Conservation (phyloP, 495 filamentous ascomycete genomes). For the Emericellopsis terricola region DNA sequence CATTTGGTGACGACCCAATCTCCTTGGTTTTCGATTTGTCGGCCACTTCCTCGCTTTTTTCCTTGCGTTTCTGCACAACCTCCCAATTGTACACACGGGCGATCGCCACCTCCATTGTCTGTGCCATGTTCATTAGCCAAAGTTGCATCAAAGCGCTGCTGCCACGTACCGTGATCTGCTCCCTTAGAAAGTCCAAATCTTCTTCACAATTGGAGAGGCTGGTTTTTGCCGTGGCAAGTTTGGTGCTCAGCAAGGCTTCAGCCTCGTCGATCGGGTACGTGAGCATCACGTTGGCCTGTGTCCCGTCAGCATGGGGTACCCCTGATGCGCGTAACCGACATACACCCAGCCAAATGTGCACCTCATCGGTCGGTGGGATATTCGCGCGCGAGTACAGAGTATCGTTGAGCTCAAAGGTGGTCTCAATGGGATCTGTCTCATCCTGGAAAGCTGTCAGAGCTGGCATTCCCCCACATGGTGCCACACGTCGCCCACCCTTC, state of each 20-base stretch:
- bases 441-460: slow-evolving; percentile 8
- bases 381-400: slow-evolving; percentile 82
- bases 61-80: slow-evolving; percentile 81
- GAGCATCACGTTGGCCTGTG: slow-evolving; percentile 89
- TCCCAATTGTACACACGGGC: slow-evolving; percentile 99
- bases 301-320: too few species aligned
- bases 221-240: slow-evolving; percentile 58
- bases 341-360: slow-evolving; percentile 90
- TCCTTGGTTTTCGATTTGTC: slow-evolving; percentile 8
- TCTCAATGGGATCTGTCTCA: slow-evolving; percentile 52
- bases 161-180: slow-evolving; percentile 76
- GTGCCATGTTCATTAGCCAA: slow-evolving; percentile 11
- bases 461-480: neutral
- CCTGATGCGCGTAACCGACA: too few species aligned
- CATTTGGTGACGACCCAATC: neutral
- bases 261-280: slow-evolving; percentile 84
- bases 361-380: slow-evolving; percentile 71
- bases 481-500: slow-evolving; percentile 28
- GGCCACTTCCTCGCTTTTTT: slow-evolving; percentile 50
- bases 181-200: slow-evolving; percentile 86
- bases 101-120: slow-evolving; percentile 94
- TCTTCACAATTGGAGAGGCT: slow-evolving; percentile 79
- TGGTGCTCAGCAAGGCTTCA: slow-evolving; percentile 56
- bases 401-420: slow-evolving; percentile 91
- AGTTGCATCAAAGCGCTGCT: neutral